Evolutionary conservation across 257 asterid species (phyloP).

Genomic region (Leonotis leonurus): DNA sequence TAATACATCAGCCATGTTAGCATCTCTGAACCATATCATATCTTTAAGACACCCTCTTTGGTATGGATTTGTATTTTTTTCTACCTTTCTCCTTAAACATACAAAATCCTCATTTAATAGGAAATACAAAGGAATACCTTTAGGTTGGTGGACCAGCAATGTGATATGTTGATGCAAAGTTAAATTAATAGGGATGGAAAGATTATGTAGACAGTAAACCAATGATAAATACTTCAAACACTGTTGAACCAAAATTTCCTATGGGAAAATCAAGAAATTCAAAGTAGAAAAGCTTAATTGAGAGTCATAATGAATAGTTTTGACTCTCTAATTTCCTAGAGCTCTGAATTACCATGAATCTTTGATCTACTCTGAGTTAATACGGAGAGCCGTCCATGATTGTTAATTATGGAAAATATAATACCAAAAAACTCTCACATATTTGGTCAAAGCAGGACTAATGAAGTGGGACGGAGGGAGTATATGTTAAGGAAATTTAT

Average conservation of each 20-base stretch:
- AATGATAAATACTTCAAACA: neutral
- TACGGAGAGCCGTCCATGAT: neutral
- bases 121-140: neutral
- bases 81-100: neutral
- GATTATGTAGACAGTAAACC: neutral
- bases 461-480: too few relatives aligned
- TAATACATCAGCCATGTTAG: slow-evolving; percentile 8
- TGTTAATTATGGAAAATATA: neutral
- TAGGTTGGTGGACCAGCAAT: neutral
- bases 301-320: neutral
- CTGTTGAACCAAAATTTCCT: neutral
- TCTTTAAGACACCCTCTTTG: neutral
- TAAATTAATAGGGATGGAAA: neutral
- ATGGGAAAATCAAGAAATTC: neutral
- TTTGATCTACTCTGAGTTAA: neutral
- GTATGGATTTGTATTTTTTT: slow-evolving; percentile 4
- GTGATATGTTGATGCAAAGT: neutral
- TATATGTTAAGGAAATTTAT: neutral
- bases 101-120: neutral
- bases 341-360: neutral
- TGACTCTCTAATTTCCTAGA: neutral
- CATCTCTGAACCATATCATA: slow-evolving; percentile 6
- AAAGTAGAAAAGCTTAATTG: neutral
- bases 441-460: too few relatives aligned
- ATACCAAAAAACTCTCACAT: too few relatives aligned